Conservation (phyloP, 2,329 filamentous ascomycete genomes). For the Aspergillus sp. region DNA sequence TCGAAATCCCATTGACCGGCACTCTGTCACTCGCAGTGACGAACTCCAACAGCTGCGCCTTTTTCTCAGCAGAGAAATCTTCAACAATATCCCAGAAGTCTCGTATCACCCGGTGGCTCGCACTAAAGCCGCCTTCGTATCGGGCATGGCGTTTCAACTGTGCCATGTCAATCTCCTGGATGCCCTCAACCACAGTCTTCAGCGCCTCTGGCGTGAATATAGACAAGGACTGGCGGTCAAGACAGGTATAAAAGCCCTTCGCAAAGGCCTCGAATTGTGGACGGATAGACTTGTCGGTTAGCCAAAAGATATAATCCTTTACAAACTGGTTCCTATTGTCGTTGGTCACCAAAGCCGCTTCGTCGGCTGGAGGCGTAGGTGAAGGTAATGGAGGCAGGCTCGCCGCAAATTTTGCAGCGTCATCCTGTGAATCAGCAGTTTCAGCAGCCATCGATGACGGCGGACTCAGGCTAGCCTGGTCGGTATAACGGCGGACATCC, state of each 20-base stretch:
- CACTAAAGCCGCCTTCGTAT: constrained; percentile 77
- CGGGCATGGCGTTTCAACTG: constrained; percentile 69
- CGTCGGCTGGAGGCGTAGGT: constrained; percentile 38
- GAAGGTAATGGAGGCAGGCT: constrained; percentile 26
- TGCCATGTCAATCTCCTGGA: constrained; percentile 73
- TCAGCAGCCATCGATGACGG: constrained; percentile 25
- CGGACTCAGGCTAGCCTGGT: constrained; percentile 18
- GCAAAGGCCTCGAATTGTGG: constrained; percentile 80
- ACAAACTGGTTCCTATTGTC: constrained; percentile 77
- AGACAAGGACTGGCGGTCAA: constrained; percentile 67
- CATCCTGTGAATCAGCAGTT: constrained; percentile 17
- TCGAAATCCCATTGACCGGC: constrained; percentile 80
- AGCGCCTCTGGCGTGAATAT: constrained; percentile 71
- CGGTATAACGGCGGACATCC: constrained; percentile 21
- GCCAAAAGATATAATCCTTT: constrained; percentile 78
- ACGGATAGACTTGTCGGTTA: constrained; percentile 73
- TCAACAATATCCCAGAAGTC: constrained; percentile 86
- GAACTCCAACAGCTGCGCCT: constrained; percentile 80
- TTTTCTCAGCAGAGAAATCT: constrained; percentile 62
- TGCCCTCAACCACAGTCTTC: constrained; percentile 78
- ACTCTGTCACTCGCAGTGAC: constrained; percentile 91
- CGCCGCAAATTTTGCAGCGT: constrained; percentile 23
- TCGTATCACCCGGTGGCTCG: constrained; percentile 65
- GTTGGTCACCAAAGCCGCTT: constrained; percentile 74
- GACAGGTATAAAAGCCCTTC: constrained; percentile 73